Evolutionary conservation across 2,329 filamentous ascomycete genomes (phyloP).

Genomic region (Fusarium odoratissimum): DNA sequence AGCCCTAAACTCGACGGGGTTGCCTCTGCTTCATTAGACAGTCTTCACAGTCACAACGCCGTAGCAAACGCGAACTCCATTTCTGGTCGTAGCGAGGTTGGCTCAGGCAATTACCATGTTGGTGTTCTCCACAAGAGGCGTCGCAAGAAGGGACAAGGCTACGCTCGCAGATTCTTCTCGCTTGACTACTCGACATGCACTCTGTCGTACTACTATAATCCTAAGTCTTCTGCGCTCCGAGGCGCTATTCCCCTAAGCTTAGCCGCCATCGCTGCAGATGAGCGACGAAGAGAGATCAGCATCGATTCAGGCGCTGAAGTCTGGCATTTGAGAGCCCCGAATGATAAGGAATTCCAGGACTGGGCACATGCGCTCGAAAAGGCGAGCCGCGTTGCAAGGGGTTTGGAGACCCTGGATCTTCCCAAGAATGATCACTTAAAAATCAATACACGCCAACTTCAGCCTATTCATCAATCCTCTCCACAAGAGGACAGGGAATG

Average conservation of each 20-base stretch:
- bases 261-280: conserved; percentile 90
- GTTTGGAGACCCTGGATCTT: conserved; percentile 55
- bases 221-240: conserved; percentile 89
- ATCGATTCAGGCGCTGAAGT: conserved; percentile 97
- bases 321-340: conserved; percentile 90
- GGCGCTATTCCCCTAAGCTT: conserved; percentile 93
- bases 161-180: conserved; percentile 93
- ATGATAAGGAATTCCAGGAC: conserved; percentile 83
- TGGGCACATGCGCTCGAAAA: conserved; percentile 90
- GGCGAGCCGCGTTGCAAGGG: conserved; percentile 75
- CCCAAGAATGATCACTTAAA: conserved; percentile 44
- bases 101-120: conserved; percentile 74
- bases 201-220: conserved; percentile 94
- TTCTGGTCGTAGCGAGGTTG: conserved; percentile 63
- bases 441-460: conserved; percentile 43
- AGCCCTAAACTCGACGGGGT: conserved; percentile 59
- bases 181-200: conserved; percentile 95
- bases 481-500: conserved; percentile 82
- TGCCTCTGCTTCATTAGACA: conserved; percentile 69
- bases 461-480: conserved; percentile 49
- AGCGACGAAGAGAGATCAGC: conserved; percentile 88
- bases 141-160: conserved; percentile 93
- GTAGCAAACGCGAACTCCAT: conserved; percentile 60
- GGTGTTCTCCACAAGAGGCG: conserved; percentile 89
- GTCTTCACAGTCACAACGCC: conserved; percentile 64